Base-by-base conservation (phyloP, 495 filamentous ascomycete species). In the Podospora comata region DNA sequence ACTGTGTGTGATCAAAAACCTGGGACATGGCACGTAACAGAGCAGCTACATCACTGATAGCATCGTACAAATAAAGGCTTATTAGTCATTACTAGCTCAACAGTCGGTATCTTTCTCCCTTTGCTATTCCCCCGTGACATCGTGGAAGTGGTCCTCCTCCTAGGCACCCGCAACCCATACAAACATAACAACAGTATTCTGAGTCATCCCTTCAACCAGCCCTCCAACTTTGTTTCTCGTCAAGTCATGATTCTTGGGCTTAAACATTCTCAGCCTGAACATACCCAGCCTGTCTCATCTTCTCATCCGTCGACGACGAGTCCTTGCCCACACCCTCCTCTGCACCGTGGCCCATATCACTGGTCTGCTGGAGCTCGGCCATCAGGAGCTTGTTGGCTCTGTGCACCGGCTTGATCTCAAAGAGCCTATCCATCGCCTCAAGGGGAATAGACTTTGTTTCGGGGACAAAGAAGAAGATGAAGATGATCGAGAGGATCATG, bases 401-500 rank as follows among this genome's bases (percentile, higher is more conserved):
- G 72, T 80, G 78, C 53, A 88, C 78, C 9, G 88, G 87, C 77
- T 68, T 76, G 68, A 75, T 71, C 73, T 85, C 83, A 71, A 92
- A 92, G 6, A 92, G 75, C 4, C 83, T 72, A 61, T 85, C 82
- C 81, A 86, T 86, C n/a, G 78, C 76, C 70, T 86, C 84, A n/a
- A 86, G 76, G 4, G 81, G 79, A 18, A 85, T 73, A 18, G 79
- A 78, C 66, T 85, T 86, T 3, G 84, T 86, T 79, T 86, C 84
- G 2, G 84, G 84, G 4, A 85, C 48, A 13, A 77, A 75, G 69
- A 85, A 83, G 64, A 75, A 85, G 39, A 90, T 85, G 72, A 91
- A 93, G 70, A 87, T 65, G 59, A 90, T 84, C 27, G 87, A 88
- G 15, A 86, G 70, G 15, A 90, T 80, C 88, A 91, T 91, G 70